These are phyloP conservation scores for Arachnopeziza araneosa DNA, from an alignment of 2,329 filamentous ascomycete species.

Conservation along the genomic window DNA sequence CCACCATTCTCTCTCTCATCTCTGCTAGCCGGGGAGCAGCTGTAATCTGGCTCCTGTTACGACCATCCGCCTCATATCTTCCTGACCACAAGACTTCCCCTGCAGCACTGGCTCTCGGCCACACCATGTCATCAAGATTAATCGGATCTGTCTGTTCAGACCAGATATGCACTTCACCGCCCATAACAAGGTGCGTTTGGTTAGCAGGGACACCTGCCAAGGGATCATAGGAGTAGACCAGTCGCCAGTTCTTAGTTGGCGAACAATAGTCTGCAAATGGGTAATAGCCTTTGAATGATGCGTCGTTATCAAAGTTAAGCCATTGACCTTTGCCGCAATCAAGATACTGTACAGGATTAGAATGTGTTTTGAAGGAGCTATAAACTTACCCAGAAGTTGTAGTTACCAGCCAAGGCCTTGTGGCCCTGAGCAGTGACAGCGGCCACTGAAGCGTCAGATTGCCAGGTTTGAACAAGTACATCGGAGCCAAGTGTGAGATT, in stretches of 20 bases:
- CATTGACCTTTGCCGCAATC: slow-evolving; percentile 79
- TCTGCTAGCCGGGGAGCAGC: slow-evolving; percentile 66
- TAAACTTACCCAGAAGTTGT: slow-evolving; percentile 50
- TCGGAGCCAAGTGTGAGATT: slow-evolving; percentile 66
- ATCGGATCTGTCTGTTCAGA: slow-evolving; percentile 70
- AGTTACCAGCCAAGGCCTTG: slow-evolving; percentile 69
- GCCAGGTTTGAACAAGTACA: slow-evolving; percentile 76
- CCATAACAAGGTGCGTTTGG: slow-evolving; percentile 63
- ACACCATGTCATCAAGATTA: slow-evolving; percentile 71
- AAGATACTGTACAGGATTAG: slow-evolving; percentile 52
- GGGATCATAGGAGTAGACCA: slow-evolving; percentile 78
- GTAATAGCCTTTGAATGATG: slow-evolving; percentile 46
- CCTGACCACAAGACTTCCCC: slow-evolving; percentile 81
- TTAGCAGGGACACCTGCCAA: slow-evolving; percentile 55
- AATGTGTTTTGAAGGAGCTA: no score
- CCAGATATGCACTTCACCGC: slow-evolving; percentile 80
- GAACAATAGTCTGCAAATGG: slow-evolving; percentile 79
- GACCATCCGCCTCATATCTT: slow-evolving; percentile 55
- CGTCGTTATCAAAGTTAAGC: slow-evolving; percentile 62
- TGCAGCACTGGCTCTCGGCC: slow-evolving; percentile 70
- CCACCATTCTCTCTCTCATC: slow-evolving; percentile 70
- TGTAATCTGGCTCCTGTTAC: slow-evolving; percentile 66
- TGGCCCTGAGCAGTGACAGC: slow-evolving; percentile 57
- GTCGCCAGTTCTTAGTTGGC: slow-evolving; percentile 74
- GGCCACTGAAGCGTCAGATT: slow-evolving; percentile 54